Base-by-base conservation (phyloP, 2,329 filamentous ascomycete species). In the Dendrostoma leiphaemia region DNA sequence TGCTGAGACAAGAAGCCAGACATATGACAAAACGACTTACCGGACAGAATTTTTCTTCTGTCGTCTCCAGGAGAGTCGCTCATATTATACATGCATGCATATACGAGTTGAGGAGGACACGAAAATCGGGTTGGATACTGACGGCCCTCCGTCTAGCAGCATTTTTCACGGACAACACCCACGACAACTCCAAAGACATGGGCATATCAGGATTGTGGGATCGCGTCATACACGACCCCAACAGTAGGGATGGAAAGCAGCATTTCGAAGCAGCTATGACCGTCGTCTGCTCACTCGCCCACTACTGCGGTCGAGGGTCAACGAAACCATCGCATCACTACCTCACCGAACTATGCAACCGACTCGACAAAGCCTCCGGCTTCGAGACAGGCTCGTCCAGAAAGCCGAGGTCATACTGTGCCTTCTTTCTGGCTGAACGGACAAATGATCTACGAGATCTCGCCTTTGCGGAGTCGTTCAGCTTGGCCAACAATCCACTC, bases 401-500 rank as follows among this genome's bases (percentile, higher is more conserved):
- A 28, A 70, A 67, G 19, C 64, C 83, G 31, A 70, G 70, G 28
- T 66, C 69, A 3, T 77, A 81, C 28, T 72, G 73, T 1, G 79
- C 80, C 0, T 81, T 82, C 59, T 63, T 75, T 28, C 65, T 82
- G 26, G 79, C 80, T 1, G 76, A 80, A 54, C 71, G 74, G 50
- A 82, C 78, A 13, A 76, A 75, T 51, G 76, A 81, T 59, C 66
- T 83, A 6, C 69, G 75, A 24, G 80, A 83, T 59, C 71, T 83
- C 37, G 75, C 74, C 9, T 81, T 79, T 60, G 80, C 79, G 3
- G 81, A 83, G 59, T 71, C 66, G 28, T 66, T 81, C 4, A 53
- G 55, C 38, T 53, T 13, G 24, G 7, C 53, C 19, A 28, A 29
- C 32, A 26, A 28, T 23, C 9, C 34, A 26, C 8, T 5, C 31